phyloP scores from a whole-genome alignment of 2,329 filamentous ascomycete genomes.

The Cryphonectria japonica region DNA sequence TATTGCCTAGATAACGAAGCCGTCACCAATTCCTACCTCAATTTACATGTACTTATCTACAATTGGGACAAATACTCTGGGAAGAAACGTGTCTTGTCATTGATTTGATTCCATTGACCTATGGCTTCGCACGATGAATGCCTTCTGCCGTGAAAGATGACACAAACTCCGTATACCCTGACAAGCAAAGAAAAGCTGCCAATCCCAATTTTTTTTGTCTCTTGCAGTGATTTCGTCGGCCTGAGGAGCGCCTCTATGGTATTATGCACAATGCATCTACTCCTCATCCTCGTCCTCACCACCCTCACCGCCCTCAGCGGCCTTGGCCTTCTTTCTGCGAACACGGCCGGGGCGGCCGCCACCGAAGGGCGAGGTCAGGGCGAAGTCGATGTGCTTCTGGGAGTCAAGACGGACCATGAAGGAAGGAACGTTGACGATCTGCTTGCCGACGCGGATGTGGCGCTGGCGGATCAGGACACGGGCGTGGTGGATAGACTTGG shows the following conservation, averaged over 20 bases:
- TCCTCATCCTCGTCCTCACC: constrained; percentile 84
- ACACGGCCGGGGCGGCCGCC: constrained; percentile 97
- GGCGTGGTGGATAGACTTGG: constrained; percentile 99
- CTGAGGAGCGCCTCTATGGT: constrained; percentile 6
- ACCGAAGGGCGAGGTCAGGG: constrained; percentile 95
- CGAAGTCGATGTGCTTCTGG: constrained; percentile 99
- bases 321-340: constrained; percentile 99
- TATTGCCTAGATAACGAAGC: background rate
- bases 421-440: constrained; percentile 99
- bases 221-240: constrained; percentile 12
- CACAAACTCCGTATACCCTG: constrained; percentile 30
- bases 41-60: background rate
- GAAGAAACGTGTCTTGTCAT: constrained; percentile 31
- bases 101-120: constrained; percentile 30
- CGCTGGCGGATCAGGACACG: constrained; percentile 99
- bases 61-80: background rate
- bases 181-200: constrained; percentile 30
- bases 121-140: constrained; percentile 25
- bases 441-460: constrained; percentile 99
- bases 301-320: constrained; percentile 82
- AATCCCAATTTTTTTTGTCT: constrained; percentile 28
- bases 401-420: constrained; percentile 99
- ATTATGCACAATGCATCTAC: constrained; percentile 48
- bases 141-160: constrained; percentile 26
- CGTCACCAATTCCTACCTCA: background rate